Evolutionary conservation across 441 rosid genomes (phyloP).

Genomic region (Biscutella laevigata): DNA sequence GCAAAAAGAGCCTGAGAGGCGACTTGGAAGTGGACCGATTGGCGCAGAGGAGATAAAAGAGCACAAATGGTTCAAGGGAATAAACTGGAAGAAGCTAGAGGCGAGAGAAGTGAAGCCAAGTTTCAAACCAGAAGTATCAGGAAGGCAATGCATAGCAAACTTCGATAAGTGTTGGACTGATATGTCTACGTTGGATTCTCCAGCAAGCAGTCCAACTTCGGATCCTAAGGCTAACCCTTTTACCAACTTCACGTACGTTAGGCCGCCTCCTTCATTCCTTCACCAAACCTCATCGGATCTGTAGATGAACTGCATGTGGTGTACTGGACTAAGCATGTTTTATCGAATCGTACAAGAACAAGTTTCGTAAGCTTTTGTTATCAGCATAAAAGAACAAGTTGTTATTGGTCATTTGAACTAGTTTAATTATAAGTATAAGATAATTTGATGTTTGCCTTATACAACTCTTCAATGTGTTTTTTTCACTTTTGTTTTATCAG

Average conservation of each 20-base stretch:
- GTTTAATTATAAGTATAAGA: no score
- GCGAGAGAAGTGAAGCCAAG: slow-evolving; percentile 63
- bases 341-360: no score
- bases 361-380: no score
- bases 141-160: slow-evolving; percentile 77
- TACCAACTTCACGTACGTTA: slow-evolving; percentile 52
- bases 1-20: slow-evolving; percentile 64
- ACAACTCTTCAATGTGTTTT: no score
- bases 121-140: slow-evolving; percentile 73
- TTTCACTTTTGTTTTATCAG: no score
- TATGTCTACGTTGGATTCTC: slow-evolving; percentile 69
- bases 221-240: slow-evolving; percentile 53
- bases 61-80: slow-evolving; percentile 79
- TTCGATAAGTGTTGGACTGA: slow-evolving; percentile 84
- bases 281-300: slow-evolving; percentile 25
- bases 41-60: slow-evolving; percentile 69
- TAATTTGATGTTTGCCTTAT: no score
- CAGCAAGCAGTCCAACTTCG: slow-evolving; percentile 69
- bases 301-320: slow-evolving; percentile 2
- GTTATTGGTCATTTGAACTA: no score
- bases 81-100: slow-evolving; percentile 84
- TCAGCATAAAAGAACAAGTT: no score
- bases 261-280: slow-evolving; percentile 63
- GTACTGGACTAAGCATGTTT: no score
- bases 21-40: slow-evolving; percentile 60